Base-by-base conservation (phyloP, 2,329 filamentous ascomycete genomes). In the Chalara sp. region DNA sequence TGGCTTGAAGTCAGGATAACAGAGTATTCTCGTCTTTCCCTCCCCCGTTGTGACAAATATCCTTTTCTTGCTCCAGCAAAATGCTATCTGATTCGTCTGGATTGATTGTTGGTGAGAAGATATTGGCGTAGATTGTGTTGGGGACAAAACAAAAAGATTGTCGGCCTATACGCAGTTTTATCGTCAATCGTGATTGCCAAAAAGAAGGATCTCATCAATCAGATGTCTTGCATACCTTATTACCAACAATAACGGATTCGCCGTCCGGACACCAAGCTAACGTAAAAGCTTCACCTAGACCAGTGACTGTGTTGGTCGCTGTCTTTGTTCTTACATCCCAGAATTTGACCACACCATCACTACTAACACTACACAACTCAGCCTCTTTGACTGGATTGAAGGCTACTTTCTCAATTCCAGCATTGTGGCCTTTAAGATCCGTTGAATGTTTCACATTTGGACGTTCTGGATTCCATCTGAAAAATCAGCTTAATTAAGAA, bases 311-410 rank as follows among this genome's bases (percentile, higher is more conserved):
- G 48, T 86, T 86, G 56, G 85, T 76, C 59, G 83, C 83, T 1
- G 78, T 76, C 63, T 87, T 88, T 52, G 78, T 85, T 60, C 87
- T 75, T 10, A 90, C 86, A 63, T 92, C 87, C 87, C 87, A 92
- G 59, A 92, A 82, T 63, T 86, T 82, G 54, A 87, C 82, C 32
- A 84, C 79, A 2, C 87, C 87, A 63, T 92, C 87, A 43, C 74
- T 78, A 57, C 84, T 86, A 48, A 87, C 78, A 63, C 84, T 89
- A 58, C 84, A 88, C 6, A 92, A 73, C 68, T 91, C 84, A 4
- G 84, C 82, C 64, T 92, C 87, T 64, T 84, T 87, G 52, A 79
- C 76, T 0, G 87, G 87, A 62, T 89, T 88, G 68, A 89, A 92
- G 1, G 83, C 84, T 1, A 92, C 82, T 63, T 86, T 86, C 63